Evolutionary conservation across 306 rosid genomes (phyloP), one percentile per base, ranked within the genome.

Genomic region (Trifolium repens): DNA sequence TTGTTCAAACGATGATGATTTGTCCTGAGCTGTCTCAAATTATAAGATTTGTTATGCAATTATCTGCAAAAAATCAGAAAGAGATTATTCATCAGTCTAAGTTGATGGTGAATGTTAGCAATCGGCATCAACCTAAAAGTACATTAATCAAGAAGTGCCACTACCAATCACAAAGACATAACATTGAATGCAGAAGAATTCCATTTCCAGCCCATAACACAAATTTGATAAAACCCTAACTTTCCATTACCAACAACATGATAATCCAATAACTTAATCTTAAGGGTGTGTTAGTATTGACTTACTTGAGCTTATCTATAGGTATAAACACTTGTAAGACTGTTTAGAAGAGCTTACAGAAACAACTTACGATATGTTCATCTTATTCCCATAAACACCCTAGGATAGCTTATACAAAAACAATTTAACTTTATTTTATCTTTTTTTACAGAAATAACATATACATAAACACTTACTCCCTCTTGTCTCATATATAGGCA

Each of bases 31-130:
- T 35, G 62, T 37, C 85, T 50, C 14, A 67, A 64, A 78, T 74
- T 26, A 73, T 74, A 74, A 61, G 70, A 73, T 13, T 53, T 67
- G 37, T 34, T 32, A 71, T 24, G 57, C 53, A 34, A 78, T 78
- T 79, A 70, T 54, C 91, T 83, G 87, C 82, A 74, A 72, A 72
- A 72, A 60, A 73, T 8, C 17, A 43, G 60, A 69, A 78, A 46
- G 7, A 52, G 34, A 17, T 47, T 11, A 71, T 55, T 61, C 69
- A 81, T 63, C 50, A 14, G 17, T 39, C 70, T 52, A 47, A 72
- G 57, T 37, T 79, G 78, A 53, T 16, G 46, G 46, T 1, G 26
- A 5, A 60, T 6, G 16, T 54, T 53, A 43, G 44, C 49, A 76
- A 44, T 42, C 9, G 0, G 14, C 15, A 30, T 17, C 40, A 2